These are phyloP conservation scores for Boletus rex-veris DNA, from an alignment of 768 basidiomycete species.

Conservation along the genomic window DNA sequence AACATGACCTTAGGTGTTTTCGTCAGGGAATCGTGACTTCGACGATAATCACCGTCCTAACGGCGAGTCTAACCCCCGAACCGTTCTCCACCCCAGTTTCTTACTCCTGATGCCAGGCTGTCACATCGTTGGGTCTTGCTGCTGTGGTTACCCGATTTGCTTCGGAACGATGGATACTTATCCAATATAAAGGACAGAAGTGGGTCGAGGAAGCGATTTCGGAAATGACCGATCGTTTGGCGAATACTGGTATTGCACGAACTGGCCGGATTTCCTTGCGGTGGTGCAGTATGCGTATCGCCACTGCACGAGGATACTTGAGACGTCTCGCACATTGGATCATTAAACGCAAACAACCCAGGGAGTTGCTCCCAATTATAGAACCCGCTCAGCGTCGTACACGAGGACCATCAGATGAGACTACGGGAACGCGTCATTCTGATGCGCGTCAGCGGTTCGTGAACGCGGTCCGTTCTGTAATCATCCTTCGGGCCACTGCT, in stretches of 20 bases:
- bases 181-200: constrained; percentile 45
- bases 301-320: constrained; percentile 16
- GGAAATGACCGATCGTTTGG: constrained; percentile 22
- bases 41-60: constrained; percentile 72
- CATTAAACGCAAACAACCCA: constrained; percentile 14
- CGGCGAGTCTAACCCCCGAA: constrained; percentile 30
- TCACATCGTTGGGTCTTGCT: constrained; percentile 40
- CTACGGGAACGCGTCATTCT: too few relatives aligned
- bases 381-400: background rate
- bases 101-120: constrained; percentile 23
- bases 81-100: background rate
- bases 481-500: constrained; percentile 37
- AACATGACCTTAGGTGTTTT: constrained; percentile 9
- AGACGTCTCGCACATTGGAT: constrained; percentile 21
- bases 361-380: background rate
- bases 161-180: constrained; percentile 47
- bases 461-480: constrained; percentile 43
- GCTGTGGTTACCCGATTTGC: constrained; percentile 53
- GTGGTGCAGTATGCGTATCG: constrained; percentile 21
- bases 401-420: background rate
- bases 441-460: constrained; percentile 34
- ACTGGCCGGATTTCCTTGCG: constrained; percentile 18
- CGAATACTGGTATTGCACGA: constrained; percentile 23
- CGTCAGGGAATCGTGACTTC: constrained; percentile 55
- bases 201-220: constrained; percentile 45